phyloP scores from a whole-genome alignment of 1,284 basidiomycete genomes.

The Ceratobasidium sp. region DNA sequence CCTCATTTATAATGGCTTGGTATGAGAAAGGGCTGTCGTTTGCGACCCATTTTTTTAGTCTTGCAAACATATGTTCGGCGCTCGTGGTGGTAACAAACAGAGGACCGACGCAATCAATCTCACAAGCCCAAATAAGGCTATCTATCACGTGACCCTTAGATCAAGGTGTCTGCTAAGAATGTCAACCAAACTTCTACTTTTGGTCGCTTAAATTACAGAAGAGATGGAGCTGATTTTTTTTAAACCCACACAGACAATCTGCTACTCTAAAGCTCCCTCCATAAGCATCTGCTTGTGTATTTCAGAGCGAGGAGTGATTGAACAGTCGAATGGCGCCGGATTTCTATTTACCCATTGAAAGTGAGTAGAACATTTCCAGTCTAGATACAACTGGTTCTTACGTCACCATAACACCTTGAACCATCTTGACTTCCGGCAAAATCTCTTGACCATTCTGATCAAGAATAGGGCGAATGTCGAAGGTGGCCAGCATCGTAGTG shows the following conservation, averaged over 20 bases:
- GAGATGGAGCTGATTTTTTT: too few relatives aligned
- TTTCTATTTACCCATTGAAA: neutral
- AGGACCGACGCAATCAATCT: neutral
- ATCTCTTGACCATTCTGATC: constrained; percentile 45
- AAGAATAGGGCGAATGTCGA: constrained; percentile 46
- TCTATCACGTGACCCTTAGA: neutral
- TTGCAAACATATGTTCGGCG: constrained; percentile 3
- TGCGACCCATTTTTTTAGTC: neutral
- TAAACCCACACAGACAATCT: too few relatives aligned
- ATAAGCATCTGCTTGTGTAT: neutral
- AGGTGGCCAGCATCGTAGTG: constrained; percentile 47
- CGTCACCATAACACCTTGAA: constrained; percentile 3
- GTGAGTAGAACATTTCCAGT: too few relatives aligned
- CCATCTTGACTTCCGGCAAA: neutral
- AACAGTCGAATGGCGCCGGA: constrained; percentile 12
- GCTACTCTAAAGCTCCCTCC: too few relatives aligned
- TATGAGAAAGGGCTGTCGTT: neutral
- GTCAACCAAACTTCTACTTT: too few relatives aligned
- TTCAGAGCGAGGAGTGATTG: constrained; percentile 22
- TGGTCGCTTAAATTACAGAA: too few relatives aligned
- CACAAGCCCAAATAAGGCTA: neutral
- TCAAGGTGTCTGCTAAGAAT: too few relatives aligned
- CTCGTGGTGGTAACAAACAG: neutral
- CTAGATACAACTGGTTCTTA: neutral
- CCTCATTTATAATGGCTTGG: neutral